Evolutionary conservation across 495 filamentous ascomycete genomes (phyloP), one percentile per base, ranked within the genome.

Genomic region (Aspergillus olivimuriae): DNA sequence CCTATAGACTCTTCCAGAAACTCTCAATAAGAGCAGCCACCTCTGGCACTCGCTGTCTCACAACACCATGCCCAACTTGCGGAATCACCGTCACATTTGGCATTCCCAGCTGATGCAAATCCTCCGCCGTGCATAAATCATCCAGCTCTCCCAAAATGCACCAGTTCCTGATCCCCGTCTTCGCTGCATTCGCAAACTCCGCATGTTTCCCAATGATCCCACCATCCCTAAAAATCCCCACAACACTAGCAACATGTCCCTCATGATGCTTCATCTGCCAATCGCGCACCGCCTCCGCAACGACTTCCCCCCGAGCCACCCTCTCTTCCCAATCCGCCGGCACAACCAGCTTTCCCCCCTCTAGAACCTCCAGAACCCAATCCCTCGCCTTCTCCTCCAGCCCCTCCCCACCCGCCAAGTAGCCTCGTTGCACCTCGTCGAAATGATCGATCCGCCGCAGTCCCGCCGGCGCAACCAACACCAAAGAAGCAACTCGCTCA

Each of bases 281-380:
- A 1, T 62, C 63, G 10, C 62, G 48, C 31, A 75, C 53, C 11
- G 70, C 70, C 48, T 70, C 61, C 0, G 65, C 61, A 26, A 74
- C 72, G 5, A 73, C 54, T 23, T 69, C 66, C 11, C 67, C 65
- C 12, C 55, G 46, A 12, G 9, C 41, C 24, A 72, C 60, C 20
- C 63, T 65, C 50, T 72, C 63, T 50, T 59, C 49, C 70, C 70
- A 74, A 44, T 66, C 65, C 11, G 39, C 15, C 16, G 68, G 69
- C 18, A 72, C 61, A 30, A 57, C 44, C 20, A 65, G 47, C 3
- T 52, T 14, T 0, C 67, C 67, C 1, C 68, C 66, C 39, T 68
- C 68, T 12, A 68, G 52, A 6, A 51, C 61, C 21, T 58, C 49
- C 12, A 67, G 26, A 15, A 69, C 51, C 58, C 58, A 65, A n/a